Evolutionary conservation across 2,329 filamentous ascomycete genomes (phyloP).

Genomic region (Ploettnerulaceae sp.): DNA sequence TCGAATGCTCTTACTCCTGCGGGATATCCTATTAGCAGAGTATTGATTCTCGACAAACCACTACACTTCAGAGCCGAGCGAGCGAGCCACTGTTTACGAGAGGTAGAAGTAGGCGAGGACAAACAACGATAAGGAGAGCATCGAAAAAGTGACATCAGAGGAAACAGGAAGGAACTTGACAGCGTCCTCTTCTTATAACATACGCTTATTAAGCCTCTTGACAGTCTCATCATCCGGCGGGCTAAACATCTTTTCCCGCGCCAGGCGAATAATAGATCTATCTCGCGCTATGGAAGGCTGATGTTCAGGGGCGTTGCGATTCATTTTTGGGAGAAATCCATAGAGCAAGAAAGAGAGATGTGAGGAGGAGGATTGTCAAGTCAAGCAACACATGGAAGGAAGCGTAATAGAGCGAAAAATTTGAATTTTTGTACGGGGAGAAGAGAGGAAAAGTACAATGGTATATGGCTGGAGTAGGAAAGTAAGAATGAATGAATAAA

Average conservation of each 20-base stretch:
- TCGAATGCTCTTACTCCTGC: slow-evolving; percentile 6
- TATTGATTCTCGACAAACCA: neutral
- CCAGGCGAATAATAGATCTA: slow-evolving; percentile 6
- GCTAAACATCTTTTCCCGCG: slow-evolving; percentile 14
- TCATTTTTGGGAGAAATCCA: slow-evolving; percentile 2
- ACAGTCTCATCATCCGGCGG: slow-evolving; percentile 8
- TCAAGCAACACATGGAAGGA: neutral
- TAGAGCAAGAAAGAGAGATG: neutral
- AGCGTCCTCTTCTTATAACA: no score
- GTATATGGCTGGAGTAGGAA: no score
- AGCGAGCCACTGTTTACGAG: no score
- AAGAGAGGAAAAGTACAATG: no score
- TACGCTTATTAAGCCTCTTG: slow-evolving; percentile 13
- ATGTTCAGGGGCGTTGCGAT: slow-evolving; percentile 18
- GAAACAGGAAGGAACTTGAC: no score
- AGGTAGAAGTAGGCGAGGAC: neutral
- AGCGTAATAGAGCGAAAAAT: no score
- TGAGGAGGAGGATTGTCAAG: neutral
- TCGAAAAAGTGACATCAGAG: no score
- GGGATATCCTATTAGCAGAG: neutral
- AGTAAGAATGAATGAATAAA: no score
- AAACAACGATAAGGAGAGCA: neutral
- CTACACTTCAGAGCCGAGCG: neutral
- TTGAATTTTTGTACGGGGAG: no score
- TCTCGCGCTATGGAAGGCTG: slow-evolving; percentile 4